These are phyloP conservation scores for Rhodamnia argentea DNA, from an alignment of 345 rosid species.

Conservation along the genomic window DNA sequence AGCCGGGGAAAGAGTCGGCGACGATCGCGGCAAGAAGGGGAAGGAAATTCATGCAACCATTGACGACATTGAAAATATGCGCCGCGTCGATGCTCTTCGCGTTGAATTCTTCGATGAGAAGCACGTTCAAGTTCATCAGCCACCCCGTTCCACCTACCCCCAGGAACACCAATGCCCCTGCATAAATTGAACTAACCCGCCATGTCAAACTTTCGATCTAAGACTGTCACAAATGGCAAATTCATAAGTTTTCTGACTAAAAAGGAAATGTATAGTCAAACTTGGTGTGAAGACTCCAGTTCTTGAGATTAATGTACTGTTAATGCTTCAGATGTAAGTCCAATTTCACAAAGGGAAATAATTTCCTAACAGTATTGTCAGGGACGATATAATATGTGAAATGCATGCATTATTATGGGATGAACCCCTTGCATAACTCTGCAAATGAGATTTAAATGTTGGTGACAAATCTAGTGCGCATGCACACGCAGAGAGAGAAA, in stretches of 20 bases:
- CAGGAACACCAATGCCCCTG: neutral
- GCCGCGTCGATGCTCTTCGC: slow-evolving; percentile 14
- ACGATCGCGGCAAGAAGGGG: slow-evolving; percentile 11
- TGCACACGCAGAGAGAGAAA: neutral
- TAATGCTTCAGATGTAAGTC: neutral
- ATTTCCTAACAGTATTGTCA: too few relatives aligned
- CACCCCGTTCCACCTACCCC: slow-evolving; percentile 13
- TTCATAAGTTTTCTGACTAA: neutral
- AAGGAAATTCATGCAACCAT: slow-evolving; percentile 5
- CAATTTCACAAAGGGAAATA: neutral
- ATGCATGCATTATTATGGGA: neutral
- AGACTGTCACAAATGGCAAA: neutral
- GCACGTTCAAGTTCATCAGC: slow-evolving; percentile 16
- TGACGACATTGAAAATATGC: slow-evolving; percentile 10
- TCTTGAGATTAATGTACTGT: neutral
- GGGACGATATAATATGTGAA: too few relatives aligned
- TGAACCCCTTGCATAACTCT: neutral
- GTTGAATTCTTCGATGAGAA: slow-evolving; percentile 13
- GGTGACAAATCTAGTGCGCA: neutral
- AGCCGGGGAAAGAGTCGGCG: slow-evolving; percentile 34
- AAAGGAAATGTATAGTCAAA: neutral
- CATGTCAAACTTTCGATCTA: neutral
- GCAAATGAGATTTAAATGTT: neutral
- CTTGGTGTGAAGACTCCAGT: neutral
- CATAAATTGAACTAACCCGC: neutral